Base-by-base conservation (phyloP, 192 early-diverging fungal genomes). In the Coemansia erecta region DNA sequence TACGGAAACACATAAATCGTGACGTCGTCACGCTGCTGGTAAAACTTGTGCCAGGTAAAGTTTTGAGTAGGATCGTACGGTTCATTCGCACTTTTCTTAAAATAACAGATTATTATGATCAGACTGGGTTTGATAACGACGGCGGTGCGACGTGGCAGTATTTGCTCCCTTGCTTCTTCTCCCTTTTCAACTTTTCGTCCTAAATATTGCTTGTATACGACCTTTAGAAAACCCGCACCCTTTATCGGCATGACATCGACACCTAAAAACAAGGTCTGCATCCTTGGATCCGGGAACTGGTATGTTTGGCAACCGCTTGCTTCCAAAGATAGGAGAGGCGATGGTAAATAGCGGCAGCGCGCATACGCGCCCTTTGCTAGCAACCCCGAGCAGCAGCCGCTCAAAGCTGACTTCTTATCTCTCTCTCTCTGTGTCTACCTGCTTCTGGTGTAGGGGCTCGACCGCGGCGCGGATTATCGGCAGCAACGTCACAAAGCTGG, bases 261-360 rank as follows among this genome's bases (percentile, higher is more conserved):
- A 12, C 47, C 56, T 8, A 33, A 49, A 56, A 92, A 95, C 81
- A 90, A 86, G 70, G 92, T 94, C 42, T 87, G 86, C 63, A 81
- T 97, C 51, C 91, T 98, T 56, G 95, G 95, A 45, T 93, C 90
- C 7, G 95, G 95, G 62, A 98, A 98, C 84, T 98, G 94, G 93
- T 92, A 87, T 70, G 73, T 72, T 19, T 51, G 17, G 33, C 28
- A 31, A 7, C 28, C 28, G 28, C 28, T 31, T 31, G 28, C 28
- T 31, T 31, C 2, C 4, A 31, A 31, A 31, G 28, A 31, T 31
- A 31, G 28, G 28, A 31, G 7, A 31, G 7, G 28, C 28, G 28
- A 31, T 2, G 28, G 7, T 31, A 31, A 7, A 31, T 31, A 31
- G 28, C 28, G 28, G 28, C 2, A 31, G 28, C 2, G 7, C 28